Evolutionary conservation across 2,329 filamentous ascomycete species (phyloP).

Genomic region (Aspergillus sp.): DNA sequence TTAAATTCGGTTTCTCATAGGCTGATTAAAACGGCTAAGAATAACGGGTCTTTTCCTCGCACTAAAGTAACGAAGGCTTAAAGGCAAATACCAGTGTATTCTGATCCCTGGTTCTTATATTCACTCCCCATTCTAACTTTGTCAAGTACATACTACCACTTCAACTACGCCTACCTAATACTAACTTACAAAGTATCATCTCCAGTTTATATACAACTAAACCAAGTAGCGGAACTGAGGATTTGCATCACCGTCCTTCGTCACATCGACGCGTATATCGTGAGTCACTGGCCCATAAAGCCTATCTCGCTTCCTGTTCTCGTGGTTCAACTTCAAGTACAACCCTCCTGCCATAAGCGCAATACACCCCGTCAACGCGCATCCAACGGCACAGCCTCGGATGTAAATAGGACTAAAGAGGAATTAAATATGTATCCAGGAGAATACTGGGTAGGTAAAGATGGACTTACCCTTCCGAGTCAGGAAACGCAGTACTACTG

Average conservation of each 20-base stretch:
- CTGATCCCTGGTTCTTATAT: no score
- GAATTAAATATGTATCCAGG: background rate
- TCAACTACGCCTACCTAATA: no score
- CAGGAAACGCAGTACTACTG: slow-evolving; percentile 24
- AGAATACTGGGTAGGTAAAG: background rate
- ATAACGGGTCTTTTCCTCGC: no score
- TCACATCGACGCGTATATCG: slow-evolving; percentile 24
- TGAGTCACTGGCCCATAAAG: slow-evolving; percentile 19
- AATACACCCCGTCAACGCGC: slow-evolving; percentile 23
- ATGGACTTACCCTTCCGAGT: slow-evolving; percentile 16
- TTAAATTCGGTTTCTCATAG: no score
- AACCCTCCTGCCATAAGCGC: slow-evolving; percentile 22
- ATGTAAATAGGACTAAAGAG: slow-evolving; percentile 18
- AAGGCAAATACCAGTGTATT: no score
- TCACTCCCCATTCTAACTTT: no score
- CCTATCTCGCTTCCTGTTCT: slow-evolving; percentile 22
- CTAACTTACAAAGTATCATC: background rate
- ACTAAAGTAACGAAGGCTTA: no score
- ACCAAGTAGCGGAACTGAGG: slow-evolving; percentile 23
- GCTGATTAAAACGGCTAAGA: no score
- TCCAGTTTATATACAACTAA: slow-evolving; percentile 5
- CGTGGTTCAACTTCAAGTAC: slow-evolving; percentile 15
- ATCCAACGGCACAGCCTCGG: slow-evolving; percentile 22
- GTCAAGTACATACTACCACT: no score
- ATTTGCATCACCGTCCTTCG: slow-evolving; percentile 22